Percentiles rank a stretch among this genome's conserved stretches.
phyloP scores from a whole-genome alignment of 208 protist genomes.

The Trichomonas tenax region DNA sequence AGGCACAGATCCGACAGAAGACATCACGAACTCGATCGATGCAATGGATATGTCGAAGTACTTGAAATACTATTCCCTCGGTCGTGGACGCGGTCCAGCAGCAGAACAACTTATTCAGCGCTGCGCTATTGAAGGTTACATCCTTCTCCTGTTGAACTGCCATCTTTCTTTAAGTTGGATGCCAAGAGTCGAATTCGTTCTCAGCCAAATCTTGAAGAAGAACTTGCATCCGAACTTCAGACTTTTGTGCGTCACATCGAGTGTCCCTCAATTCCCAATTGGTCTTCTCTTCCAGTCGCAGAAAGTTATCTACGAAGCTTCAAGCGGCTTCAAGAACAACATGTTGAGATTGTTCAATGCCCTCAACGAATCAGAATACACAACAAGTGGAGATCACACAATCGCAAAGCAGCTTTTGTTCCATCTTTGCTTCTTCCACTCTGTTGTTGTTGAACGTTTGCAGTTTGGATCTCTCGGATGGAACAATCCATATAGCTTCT shows the following conservation, averaged over 20 bases:
- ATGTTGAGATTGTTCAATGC: conserved; percentile 53
- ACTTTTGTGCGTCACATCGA: conserved; percentile 81
- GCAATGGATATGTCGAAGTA: conserved; percentile 72
- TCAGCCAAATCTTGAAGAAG: conserved; percentile 30
- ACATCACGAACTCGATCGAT: conserved; percentile 44
- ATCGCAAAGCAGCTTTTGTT: conserved; percentile 86
- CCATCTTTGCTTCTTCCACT: conserved; percentile 90
- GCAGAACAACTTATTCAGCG: conserved; percentile 73
- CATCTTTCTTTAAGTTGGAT: conserved; percentile 90
- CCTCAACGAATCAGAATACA: conserved; percentile 66
- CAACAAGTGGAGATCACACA: conserved; percentile 74
- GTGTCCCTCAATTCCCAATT: conserved; percentile 63
- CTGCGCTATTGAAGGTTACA: conserved; percentile 43
- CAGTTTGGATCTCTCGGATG: conserved; percentile 89
- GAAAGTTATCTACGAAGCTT: conserved; percentile 93
- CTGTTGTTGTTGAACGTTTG: conserved; percentile 87
- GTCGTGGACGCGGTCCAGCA: conserved; percentile 86
- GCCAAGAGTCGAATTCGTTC: conserved; percentile 74
- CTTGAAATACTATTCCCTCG: conserved; percentile 82
- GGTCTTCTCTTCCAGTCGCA: conserved; percentile 85
- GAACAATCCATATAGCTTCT: conserved; percentile 90
- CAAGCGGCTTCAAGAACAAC: conserved; percentile 80
- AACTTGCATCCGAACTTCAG: conserved; percentile 64
- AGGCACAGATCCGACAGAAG: conserved; percentile 72
- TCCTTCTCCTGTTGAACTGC: conserved; percentile 93